Evolutionary conservation across 352 stramenopile species (phyloP).

Genomic region (Pythium phragmiticola): DNA sequence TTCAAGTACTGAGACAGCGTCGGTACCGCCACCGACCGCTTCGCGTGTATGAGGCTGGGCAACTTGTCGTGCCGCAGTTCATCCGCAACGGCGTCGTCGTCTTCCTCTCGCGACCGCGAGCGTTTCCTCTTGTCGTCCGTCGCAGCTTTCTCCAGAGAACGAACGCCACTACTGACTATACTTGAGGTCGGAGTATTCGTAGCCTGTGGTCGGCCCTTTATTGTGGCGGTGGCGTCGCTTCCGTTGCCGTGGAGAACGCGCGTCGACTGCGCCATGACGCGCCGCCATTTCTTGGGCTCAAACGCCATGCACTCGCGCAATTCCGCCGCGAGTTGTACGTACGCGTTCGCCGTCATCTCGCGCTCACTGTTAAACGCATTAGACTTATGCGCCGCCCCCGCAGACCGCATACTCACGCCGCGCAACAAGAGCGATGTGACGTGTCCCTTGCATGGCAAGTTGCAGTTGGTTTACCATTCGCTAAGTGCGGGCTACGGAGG

Average conservation of each 20-base stretch:
- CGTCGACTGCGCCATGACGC: slow-evolving; percentile 43
- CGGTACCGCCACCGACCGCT: not conserved
- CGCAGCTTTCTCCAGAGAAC: not conserved
- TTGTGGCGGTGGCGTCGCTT: not conserved
- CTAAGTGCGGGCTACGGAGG: slow-evolving; percentile 7
- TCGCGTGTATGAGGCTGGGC: not conserved
- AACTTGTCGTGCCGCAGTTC: not conserved
- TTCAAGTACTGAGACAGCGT: slow-evolving; percentile 27
- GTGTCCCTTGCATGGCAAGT: not conserved
- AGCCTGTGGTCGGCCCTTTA: not conserved
- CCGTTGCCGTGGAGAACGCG: slow-evolving; percentile 23
- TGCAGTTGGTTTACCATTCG: not conserved
- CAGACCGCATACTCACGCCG: slow-evolving; percentile 18
- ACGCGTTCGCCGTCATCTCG: slow-evolving; percentile 29
- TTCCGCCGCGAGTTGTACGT: slow-evolving; percentile 46
- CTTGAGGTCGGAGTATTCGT: not conserved
- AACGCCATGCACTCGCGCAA: slow-evolving; percentile 52
- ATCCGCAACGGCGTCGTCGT: not conserved
- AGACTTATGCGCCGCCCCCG: not conserved
- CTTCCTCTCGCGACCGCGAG: slow-evolving; percentile 38
- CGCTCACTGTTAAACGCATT: not conserved
- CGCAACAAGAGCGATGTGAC: not conserved
- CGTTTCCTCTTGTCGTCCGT: slow-evolving; percentile 4
- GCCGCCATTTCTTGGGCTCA: slow-evolving; percentile 54
- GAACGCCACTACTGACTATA: not conserved